These are phyloP conservation scores for Tympanopsis confertula DNA, from an alignment of 2,329 filamentous ascomycete species.

Conservation along the genomic window DNA sequence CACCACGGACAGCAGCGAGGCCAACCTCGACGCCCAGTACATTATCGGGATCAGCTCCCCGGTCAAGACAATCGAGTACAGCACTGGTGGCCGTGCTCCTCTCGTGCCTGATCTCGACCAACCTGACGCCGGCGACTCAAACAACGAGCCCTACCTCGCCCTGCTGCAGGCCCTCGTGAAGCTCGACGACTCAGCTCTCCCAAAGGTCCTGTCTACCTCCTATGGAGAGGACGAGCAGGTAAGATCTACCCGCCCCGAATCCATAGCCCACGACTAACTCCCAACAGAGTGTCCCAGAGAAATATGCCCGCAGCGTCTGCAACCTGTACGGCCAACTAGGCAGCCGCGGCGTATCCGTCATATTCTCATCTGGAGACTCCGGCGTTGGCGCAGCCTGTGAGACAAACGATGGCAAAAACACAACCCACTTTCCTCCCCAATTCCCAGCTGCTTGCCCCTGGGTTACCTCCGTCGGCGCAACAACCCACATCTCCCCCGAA, in stretches of 20 bases:
- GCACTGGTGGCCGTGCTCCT: slow-evolving; percentile 42
- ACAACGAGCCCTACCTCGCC: slow-evolving; percentile 59
- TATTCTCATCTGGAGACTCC: slow-evolving; percentile 48
- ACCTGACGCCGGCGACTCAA: slow-evolving; percentile 27
- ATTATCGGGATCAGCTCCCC: slow-evolving; percentile 41
- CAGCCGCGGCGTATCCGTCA: slow-evolving; percentile 53
- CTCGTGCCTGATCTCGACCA: slow-evolving; percentile 30
- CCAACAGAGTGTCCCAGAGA: slow-evolving; percentile 44
- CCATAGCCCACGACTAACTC: slow-evolving; percentile 42
- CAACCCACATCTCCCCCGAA: slow-evolving; percentile 33
- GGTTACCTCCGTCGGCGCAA: slow-evolving; percentile 56
- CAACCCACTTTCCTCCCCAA: slow-evolving; percentile 41
- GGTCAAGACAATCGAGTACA: slow-evolving; percentile 43
- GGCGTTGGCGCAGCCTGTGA: slow-evolving; percentile 43
- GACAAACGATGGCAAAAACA: slow-evolving; percentile 44
- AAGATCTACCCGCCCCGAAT: slow-evolving; percentile 34
- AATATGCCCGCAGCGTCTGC: slow-evolving; percentile 51
- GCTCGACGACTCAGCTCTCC: slow-evolving; percentile 36
- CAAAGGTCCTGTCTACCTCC: slow-evolving; percentile 50
- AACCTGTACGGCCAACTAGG: slow-evolving; percentile 53
- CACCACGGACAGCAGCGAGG: slow-evolving; percentile 33
- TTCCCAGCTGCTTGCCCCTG: slow-evolving; percentile 61
- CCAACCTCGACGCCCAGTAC: slow-evolving; percentile 53
- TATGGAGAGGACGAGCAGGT: slow-evolving; percentile 61
- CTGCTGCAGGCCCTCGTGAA: slow-evolving; percentile 48